phyloP scores from a whole-genome alignment of 2,329 filamentous ascomycete species.

The Colletotrichum horii region DNA sequence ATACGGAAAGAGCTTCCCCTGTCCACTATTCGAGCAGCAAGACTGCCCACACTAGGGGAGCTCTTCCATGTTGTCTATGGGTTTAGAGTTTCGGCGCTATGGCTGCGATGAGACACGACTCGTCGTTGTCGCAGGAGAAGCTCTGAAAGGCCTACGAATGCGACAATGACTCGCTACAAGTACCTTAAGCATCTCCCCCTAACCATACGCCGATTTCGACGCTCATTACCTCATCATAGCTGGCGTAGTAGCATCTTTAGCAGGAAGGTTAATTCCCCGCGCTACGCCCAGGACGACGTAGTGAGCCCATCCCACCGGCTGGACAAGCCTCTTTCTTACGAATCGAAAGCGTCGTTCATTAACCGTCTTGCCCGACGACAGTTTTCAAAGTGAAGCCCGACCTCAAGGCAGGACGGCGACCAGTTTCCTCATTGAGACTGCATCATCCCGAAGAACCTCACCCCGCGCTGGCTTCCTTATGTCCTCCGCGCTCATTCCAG shows the following conservation, averaged over 20 bases:
- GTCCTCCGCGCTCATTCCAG: not conserved
- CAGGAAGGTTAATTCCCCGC: not conserved
- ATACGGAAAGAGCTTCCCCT: accelerated
- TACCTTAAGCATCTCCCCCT: not conserved
- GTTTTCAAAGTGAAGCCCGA: not conserved
- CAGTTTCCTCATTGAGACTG: not conserved
- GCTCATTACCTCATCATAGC: not conserved
- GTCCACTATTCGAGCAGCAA: not conserved
- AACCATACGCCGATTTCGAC: not conserved
- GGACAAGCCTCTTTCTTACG: not conserved
- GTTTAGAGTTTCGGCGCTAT: not conserved
- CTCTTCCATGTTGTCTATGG: not conserved
- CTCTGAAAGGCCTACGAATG: not conserved
- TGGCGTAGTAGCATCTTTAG: not conserved
- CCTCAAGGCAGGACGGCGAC: not conserved
- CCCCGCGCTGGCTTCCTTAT: not conserved
- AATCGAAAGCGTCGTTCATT: not conserved
- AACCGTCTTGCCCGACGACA: not conserved
- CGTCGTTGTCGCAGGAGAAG: not conserved
- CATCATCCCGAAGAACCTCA: not conserved
- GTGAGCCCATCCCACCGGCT: not conserved
- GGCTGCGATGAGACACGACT: not conserved
- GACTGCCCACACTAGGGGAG: accelerated
- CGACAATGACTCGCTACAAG: not conserved
- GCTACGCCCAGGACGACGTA: not conserved